Conservation (phyloP, 345 rosid genomes). For the Raphanus raphanistrum region DNA sequence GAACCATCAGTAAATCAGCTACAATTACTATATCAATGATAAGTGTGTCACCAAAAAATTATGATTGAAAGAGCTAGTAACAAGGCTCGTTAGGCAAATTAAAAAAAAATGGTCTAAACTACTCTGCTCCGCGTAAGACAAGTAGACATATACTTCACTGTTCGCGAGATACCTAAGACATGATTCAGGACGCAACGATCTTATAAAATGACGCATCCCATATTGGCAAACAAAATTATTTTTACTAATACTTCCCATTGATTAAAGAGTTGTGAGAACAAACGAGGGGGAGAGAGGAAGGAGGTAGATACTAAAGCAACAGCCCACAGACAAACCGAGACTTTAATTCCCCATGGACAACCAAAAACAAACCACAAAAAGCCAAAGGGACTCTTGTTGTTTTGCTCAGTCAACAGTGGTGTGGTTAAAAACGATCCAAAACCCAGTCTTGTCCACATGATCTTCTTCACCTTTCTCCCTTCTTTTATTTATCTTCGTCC, state of each 20-base stretch:
- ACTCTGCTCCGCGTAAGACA: no score
- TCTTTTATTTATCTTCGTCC: background rate
- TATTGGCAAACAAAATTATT: background rate
- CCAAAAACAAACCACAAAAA: background rate
- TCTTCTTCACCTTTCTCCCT: background rate
- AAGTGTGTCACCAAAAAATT: background rate
- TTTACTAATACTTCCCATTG: constrained; percentile 1
- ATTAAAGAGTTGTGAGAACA: constrained; percentile 5
- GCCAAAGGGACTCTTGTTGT: background rate
- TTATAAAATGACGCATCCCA: background rate
- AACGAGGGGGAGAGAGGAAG: background rate
- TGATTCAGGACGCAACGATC: background rate
- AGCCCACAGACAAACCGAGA: background rate
- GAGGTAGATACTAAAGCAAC: background rate
- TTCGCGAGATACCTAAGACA: background rate
- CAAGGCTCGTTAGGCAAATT: background rate
- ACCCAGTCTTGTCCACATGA: constrained; percentile 32
- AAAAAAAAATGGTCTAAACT: no score
- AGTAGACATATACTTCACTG: no score
- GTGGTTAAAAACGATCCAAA: constrained; percentile 39
- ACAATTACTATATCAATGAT: background rate
- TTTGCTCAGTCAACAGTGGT: background rate
- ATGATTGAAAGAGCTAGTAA: background rate
- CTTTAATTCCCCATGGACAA: background rate
- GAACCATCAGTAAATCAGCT: no score